These are phyloP conservation scores for Colletotrichum euphorbiae DNA, from an alignment of 2,329 filamentous ascomycete genomes.

Conservation along the genomic window DNA sequence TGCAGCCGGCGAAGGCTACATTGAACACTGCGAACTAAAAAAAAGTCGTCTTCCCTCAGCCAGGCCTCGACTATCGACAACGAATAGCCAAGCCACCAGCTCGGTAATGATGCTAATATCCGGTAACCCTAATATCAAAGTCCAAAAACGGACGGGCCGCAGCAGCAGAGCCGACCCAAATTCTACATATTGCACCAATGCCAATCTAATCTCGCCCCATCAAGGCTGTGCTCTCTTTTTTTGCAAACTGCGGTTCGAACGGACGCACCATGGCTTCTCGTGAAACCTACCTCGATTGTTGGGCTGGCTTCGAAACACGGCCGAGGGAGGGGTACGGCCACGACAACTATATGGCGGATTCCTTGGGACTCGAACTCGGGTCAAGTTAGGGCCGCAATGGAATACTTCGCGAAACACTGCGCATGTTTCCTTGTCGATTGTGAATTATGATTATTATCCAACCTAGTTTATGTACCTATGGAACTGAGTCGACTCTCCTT, in stretches of 20 bases:
- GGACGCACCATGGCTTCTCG: neutral
- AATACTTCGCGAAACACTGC: conserved; percentile 1
- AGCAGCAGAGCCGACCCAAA: neutral
- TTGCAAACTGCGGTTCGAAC: too few species aligned
- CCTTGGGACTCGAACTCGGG: too few species aligned
- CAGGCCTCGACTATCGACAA: neutral
- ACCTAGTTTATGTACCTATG: neutral
- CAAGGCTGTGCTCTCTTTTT: neutral
- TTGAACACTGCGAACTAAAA: too few species aligned
- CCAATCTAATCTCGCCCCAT: neutral
- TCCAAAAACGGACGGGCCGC: neutral
- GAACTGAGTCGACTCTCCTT: too few species aligned
- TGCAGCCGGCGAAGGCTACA: too few species aligned
- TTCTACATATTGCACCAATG: neutral
- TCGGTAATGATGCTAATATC: neutral
- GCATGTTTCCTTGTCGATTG: neutral
- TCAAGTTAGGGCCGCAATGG: neutral
- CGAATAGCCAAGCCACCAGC: neutral
- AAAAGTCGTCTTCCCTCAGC: neutral
- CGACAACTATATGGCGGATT: neutral
- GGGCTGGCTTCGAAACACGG: conserved; percentile 33
- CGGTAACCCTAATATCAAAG: neutral
- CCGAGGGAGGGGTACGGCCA: neutral
- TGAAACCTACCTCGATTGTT: conserved; percentile 31
- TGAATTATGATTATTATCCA: conserved; percentile 9